Evolutionary conservation across 2,329 filamentous ascomycete genomes (phyloP), one percentile per base, ranked within the genome.

Genomic region (Dactylellina haptotyla): DNA sequence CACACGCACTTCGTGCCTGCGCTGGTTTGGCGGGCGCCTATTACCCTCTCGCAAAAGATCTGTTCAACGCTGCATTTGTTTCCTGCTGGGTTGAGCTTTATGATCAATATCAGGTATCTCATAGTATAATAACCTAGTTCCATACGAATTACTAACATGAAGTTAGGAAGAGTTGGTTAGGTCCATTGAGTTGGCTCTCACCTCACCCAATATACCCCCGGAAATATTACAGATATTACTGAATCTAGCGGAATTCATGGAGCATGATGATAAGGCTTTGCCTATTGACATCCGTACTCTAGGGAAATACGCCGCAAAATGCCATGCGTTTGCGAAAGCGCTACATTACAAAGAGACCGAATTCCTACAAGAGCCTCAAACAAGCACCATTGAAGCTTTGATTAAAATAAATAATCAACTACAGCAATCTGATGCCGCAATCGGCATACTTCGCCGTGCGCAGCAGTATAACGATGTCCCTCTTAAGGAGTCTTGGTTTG

Each of bases 381-480:
- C 93, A 16, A 92, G 91, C 67, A 93, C 94, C 1, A 95, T 99
- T 0, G 95, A 99, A 81, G 96, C 96, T 5, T 84, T 99, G 71
- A 99, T 99, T 78, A 95, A 94, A 75, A 99, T 99, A 84, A 99
- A 99, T 82, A 99, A 99, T 80, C 94, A 99, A 80, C 86, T 99
- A 4, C 95, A 99, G 80, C 95, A 99, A 80, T 97, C 95, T 5
- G 95, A 99, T 82, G 96, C 95, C 30, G 96, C 95, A 43, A 98
- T 99, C 77, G 95, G 95, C 81, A 99, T 99, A 73, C 85, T 99
- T 66, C 89, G 95, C 56, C 97, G 97, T 82, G 95, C 95, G 6
- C 95, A 99, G 81, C 88, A 92, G 45, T 99, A 98, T 81, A 91
- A 92, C 77, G 95, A 99, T 79, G 96, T 99, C 28, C 92, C 96